These are phyloP conservation scores for Cephalotrichum gorgonifer DNA, from an alignment of 2,329 filamentous ascomycete genomes.

Conservation along the genomic window DNA sequence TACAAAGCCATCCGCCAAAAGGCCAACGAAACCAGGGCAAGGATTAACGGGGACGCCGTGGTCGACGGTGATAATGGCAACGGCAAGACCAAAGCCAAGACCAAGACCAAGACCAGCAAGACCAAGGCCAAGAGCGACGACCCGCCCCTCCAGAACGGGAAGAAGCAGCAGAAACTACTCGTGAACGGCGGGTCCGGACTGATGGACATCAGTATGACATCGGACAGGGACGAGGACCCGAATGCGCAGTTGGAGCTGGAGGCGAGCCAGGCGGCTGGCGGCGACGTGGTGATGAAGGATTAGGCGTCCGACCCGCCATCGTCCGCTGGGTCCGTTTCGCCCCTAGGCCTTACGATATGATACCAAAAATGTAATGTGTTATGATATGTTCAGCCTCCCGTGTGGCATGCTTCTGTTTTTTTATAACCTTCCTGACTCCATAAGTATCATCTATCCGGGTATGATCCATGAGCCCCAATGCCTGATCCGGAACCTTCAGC, in stretches of 20 bases:
- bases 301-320: conserved; percentile 17
- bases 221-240: conserved; percentile 26
- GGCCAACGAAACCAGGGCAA: conserved; percentile 37
- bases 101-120: conserved; percentile 13
- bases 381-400: not conserved
- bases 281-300: conserved; percentile 50
- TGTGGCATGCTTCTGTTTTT: too few relatives aligned
- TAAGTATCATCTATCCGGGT: not conserved
- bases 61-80: conserved; percentile 14
- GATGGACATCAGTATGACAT: conserved; percentile 1
- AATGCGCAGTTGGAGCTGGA: conserved; percentile 45
- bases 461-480: not conserved
- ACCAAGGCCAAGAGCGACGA: not conserved
- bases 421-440: too few relatives aligned
- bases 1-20: conserved; percentile 69
- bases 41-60: conserved; percentile 34
- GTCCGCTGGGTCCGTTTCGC: too few relatives aligned
- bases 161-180: conserved; percentile 9
- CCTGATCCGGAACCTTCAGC: not conserved
- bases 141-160: conserved; percentile 1
- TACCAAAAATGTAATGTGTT: conserved; percentile 1
- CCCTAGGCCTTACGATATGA: not conserved
- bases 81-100: conserved; percentile 7
- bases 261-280: conserved; percentile 34
- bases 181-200: conserved; percentile 9